Evolutionary conservation across 2,329 filamentous ascomycete species (phyloP).

Genomic region (Colletotrichum falcatum): DNA sequence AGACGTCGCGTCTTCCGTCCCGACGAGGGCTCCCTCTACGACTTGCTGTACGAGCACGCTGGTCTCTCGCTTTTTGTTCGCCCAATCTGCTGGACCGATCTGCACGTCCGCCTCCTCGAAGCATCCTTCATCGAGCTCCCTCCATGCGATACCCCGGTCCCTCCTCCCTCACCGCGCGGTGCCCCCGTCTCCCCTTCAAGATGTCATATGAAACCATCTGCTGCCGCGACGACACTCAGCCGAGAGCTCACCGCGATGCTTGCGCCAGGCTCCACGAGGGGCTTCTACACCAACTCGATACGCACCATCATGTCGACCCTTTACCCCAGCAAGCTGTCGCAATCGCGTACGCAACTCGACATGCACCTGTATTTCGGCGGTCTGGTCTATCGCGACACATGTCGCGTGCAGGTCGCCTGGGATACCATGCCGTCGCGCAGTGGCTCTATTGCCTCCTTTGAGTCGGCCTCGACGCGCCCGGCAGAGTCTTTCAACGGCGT

Average conservation of each 20-base stretch:
- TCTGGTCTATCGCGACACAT: slow-evolving; percentile 57
- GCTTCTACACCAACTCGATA: slow-evolving; percentile 55
- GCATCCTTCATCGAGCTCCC: slow-evolving; percentile 59
- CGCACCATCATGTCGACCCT: slow-evolving; percentile 59
- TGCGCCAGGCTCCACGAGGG: slow-evolving; percentile 48
- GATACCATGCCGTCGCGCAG: slow-evolving; percentile 48
- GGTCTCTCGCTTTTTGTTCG: slow-evolving; percentile 62
- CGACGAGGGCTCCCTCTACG: slow-evolving; percentile 63
- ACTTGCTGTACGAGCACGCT: slow-evolving; percentile 62
- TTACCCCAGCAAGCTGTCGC: slow-evolving; percentile 54
- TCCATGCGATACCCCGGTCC: slow-evolving; percentile 56
- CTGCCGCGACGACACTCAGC: slow-evolving; percentile 56
- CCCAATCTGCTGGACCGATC: slow-evolving; percentile 68
- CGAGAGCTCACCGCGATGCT: slow-evolving; percentile 59
- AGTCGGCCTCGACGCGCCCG: slow-evolving; percentile 53
- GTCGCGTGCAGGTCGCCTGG: slow-evolving; percentile 65
- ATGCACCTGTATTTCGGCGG: slow-evolving; percentile 63
- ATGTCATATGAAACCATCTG: slow-evolving; percentile 54
- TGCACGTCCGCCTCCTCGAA: slow-evolving; percentile 61
- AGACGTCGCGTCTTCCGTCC: slow-evolving; percentile 53
- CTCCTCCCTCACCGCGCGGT: slow-evolving; percentile 46
- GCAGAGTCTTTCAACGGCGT: slow-evolving; percentile 47
- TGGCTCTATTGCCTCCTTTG: slow-evolving; percentile 47
- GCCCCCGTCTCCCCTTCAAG: slow-evolving; percentile 51
- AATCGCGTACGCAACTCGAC: slow-evolving; percentile 48